Base-by-base conservation (phyloP, 2,329 filamentous ascomycete species). In the Sporothrix mexicana region DNA sequence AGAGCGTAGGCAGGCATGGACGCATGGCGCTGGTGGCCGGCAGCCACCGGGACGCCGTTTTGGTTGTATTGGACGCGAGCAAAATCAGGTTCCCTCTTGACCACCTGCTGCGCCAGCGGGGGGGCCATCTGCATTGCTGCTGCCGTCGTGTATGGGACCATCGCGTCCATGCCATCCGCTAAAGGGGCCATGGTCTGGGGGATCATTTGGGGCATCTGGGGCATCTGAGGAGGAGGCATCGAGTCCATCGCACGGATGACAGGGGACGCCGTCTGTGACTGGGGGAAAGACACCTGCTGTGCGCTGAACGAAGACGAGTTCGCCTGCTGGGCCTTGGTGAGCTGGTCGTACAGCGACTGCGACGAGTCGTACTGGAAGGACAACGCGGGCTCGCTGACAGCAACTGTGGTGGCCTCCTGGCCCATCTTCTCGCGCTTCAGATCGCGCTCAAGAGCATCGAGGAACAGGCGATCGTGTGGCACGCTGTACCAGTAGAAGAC, bases 401-500 rank as follows among this genome's bases (percentile, higher is more conserved):
- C 96, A 78, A 97, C 91, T 17, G 96, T 99, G 69, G 95, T 99
- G 73, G 96, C 94, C 84, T 99, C 96, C 84, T 99, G 96, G 77
- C 93, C 92, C 95, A 98, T 98, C 89, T 99, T 99, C 85, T 99
- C 96, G 80, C 96, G 91, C 90, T 99, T 99, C 80, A 99, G 85
- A 80, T 99, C 96, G 76, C 96, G 92, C 87, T 99, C 96, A 78
- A 99, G 87, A 53, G 96, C 96, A 85, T 99, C 96, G 77, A 99
- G 91, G 84, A 99, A 99, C 69, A 99, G 90, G 71, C 96, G 91
- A 83, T 99, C 96, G 82, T 99, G 96, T 1, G 96, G 96, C 66
- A 99, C 96, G 85, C 95, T 98, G 85, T 98, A 99, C 96, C 96
- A 99, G 85, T 98, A 99, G 80, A 99, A 99, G 77, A 99, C 96